These are phyloP conservation scores for Podaxis sp. DNA, from an alignment of 768 basidiomycete genomes.

Conservation along the genomic window DNA sequence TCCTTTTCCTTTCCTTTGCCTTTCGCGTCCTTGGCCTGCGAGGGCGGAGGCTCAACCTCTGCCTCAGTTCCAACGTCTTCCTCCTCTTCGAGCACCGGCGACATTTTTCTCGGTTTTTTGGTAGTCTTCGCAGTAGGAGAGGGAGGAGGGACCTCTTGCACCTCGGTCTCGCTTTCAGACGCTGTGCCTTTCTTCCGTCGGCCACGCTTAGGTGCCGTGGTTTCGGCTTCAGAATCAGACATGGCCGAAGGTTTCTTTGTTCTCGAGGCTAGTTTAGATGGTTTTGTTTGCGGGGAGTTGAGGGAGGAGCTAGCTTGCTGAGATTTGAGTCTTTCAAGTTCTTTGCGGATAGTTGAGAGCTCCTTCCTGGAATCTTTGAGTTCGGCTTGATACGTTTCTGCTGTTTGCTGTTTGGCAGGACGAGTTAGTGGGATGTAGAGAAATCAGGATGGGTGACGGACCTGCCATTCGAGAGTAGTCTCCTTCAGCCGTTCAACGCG, in stretches of 20 bases:
- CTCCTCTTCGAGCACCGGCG: conserved; percentile 16
- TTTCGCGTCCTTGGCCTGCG: conserved; percentile 22
- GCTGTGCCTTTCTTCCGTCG: conserved; percentile 16
- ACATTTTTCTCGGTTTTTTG: conserved; percentile 20
- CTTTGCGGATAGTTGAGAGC: conserved; percentile 37
- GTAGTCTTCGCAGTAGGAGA: background rate
- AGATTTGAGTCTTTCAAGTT: conserved; percentile 42
- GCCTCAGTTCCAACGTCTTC: conserved; percentile 16
- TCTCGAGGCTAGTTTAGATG: background rate
- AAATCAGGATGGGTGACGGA: conserved; percentile 21
- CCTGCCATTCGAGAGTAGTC: conserved; percentile 45
- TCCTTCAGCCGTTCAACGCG: conserved; percentile 41
- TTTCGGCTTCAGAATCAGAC: background rate
- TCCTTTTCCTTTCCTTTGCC: conserved; percentile 30
- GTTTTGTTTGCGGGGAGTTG: background rate
- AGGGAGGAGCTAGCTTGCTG: conserved; percentile 31
- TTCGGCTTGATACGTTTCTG: conserved; percentile 34
- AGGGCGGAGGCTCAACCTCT: conserved; percentile 17
- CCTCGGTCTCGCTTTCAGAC: conserved; percentile 18
- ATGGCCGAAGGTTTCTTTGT: background rate
- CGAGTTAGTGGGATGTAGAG: background rate
- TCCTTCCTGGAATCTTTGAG: conserved; percentile 32
- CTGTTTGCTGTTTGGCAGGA: conserved; percentile 32
- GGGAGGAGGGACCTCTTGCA: conserved; percentile 9
- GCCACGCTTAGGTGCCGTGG: conserved; percentile 13